A percentile compares a stretch with the other conserved stretches of the same genome.
These are phyloP conservation scores for Pugionium cornutum DNA, from an alignment of 345 rosid species.

Conservation along the genomic window DNA sequence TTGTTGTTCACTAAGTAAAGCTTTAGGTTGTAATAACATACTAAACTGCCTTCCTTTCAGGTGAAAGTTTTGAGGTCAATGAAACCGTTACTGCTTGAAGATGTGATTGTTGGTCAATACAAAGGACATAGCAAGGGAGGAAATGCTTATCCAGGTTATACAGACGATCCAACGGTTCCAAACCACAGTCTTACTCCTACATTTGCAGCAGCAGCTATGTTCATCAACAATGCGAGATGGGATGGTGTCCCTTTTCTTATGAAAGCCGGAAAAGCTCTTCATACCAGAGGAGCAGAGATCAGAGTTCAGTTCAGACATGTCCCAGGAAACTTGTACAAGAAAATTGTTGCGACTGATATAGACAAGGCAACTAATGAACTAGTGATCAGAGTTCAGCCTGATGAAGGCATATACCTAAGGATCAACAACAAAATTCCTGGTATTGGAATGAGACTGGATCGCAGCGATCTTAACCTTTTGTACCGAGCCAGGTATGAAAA, in stretches of 20 bases:
- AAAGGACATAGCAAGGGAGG: slow-evolving; percentile 76
- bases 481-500: slow-evolving; percentile 61
- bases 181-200: slow-evolving; percentile 77
- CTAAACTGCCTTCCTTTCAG: slow-evolving; percentile 36
- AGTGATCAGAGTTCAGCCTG: slow-evolving; percentile 90
- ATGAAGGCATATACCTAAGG: slow-evolving; percentile 93
- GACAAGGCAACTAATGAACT: slow-evolving; percentile 87
- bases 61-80: slow-evolving; percentile 91
- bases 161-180: slow-evolving; percentile 76
- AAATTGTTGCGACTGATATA: slow-evolving; percentile 64
- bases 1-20: not conserved
- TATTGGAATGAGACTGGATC: slow-evolving; percentile 89
- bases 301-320: slow-evolving; percentile 92
- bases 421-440: slow-evolving; percentile 98
- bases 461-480: slow-evolving; percentile 81
- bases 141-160: slow-evolving; percentile 60
- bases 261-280: slow-evolving; percentile 95
- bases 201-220: slow-evolving; percentile 90
- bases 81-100: slow-evolving; percentile 72
- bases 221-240: slow-evolving; percentile 89
- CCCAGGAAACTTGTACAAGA: slow-evolving; percentile 85
- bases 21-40: not conserved
- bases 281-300: slow-evolving; percentile 80
- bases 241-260: slow-evolving; percentile 93
- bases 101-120: slow-evolving; percentile 81